Evolutionary conservation across 129 eudicot species (phyloP), one percentile per base, ranked within the genome.

Genomic region (Calendula officinalis): DNA sequence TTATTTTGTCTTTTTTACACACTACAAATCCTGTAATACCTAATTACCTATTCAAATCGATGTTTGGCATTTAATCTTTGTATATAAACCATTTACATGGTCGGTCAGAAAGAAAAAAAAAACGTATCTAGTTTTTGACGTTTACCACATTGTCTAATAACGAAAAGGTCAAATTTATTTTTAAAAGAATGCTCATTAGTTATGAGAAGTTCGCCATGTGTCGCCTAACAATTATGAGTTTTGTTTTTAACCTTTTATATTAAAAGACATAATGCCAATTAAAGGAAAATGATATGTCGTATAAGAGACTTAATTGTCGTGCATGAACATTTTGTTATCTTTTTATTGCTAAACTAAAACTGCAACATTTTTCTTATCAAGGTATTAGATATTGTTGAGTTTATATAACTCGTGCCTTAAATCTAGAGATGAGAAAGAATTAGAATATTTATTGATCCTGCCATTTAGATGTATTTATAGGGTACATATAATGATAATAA

Each of bases 1-100:
- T 51, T 66, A 22, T 27, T 66, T 66, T 52, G 53, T 67, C 72
- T 66, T 66, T 8, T 17, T 39, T 66, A 66, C 40, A 52, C 62
- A 66, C 32, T 27, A 66, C 71, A 66, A 66, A 66, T 22, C 22
- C 5, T 52, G 15, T 39, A 66, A 16, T 66, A 37, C 46, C 14
- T 41, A 30, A 66, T 9, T 66, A 37, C 46, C 14, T 41, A 30
- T 35, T 65, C 37, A 36, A 50, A 49, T 50, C 47, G 16, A 15
- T 50, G 60, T 14, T 22, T 52, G 40, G n/a, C 30, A 64, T 4
- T 11, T 50, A 36, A 36, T 14, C 12, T 50, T 50, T 16, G 38
- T 27, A 8, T 51, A 66, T 49, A 50, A 51, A 49, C 11, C 30
- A 50, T 36, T 50, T 3, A n/a, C 15, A 17, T 34, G 39, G 13